Conservation (phyloP, 2,329 filamentous ascomycete species). For the Botryotinia convoluta region DNA sequence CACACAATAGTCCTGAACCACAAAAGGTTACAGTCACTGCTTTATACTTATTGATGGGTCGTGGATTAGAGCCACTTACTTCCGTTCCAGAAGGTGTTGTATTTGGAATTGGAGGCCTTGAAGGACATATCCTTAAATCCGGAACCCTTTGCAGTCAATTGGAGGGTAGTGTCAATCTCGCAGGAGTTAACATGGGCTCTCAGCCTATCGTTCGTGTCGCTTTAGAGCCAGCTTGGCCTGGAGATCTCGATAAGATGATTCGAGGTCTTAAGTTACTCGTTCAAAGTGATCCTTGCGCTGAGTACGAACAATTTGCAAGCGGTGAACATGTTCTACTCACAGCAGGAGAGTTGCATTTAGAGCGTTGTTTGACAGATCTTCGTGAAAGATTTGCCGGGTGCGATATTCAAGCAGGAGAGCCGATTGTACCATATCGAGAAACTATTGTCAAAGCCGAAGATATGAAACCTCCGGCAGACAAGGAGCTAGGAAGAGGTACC, state of each 20-base stretch:
- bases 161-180: slow-evolving; percentile 84
- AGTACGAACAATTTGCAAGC: slow-evolving; percentile 89
- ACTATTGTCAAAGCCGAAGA: slow-evolving; percentile 84
- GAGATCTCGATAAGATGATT: slow-evolving; percentile 93
- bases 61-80: slow-evolving; percentile 76
- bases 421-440: slow-evolving; percentile 94
- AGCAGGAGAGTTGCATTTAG: slow-evolving; percentile 89
- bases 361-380: slow-evolving; percentile 89
- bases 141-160: slow-evolving; percentile 88
- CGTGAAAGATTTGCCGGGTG: slow-evolving; percentile 90
- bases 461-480: slow-evolving; percentile 85
- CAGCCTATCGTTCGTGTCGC: slow-evolving; percentile 95
- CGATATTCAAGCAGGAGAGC: slow-evolving; percentile 88
- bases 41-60: slow-evolving; percentile 94
- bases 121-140: slow-evolving; percentile 91
- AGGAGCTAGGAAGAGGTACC: slow-evolving; percentile 80
- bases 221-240: slow-evolving; percentile 87
- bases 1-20: slow-evolving; percentile 69
- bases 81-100: slow-evolving; percentile 91
- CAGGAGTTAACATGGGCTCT: slow-evolving; percentile 75
- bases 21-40: slow-evolving; percentile 81
- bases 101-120: slow-evolving; percentile 90
- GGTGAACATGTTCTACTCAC: slow-evolving; percentile 95
- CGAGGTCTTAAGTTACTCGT: slow-evolving; percentile 80
- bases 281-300: slow-evolving; percentile 91